Percentiles rank a stretch among this genome's conserved stretches.
Evolutionary conservation across 139 green algal genomes (phyloP).

Genomic region (Coccomyxa sp.): DNA sequence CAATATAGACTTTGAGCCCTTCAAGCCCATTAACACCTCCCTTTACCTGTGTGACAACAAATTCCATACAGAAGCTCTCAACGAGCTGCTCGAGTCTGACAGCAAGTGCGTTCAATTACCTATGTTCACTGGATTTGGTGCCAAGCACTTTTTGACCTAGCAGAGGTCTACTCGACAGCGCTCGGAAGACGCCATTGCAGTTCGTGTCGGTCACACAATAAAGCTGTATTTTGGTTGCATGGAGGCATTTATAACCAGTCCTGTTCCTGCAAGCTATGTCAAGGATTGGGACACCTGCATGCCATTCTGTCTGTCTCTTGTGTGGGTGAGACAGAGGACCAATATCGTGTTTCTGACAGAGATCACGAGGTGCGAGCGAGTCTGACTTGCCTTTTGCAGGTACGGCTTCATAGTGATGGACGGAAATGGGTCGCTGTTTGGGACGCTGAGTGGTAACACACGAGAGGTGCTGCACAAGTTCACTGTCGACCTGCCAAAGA

Average conservation of each 20-base stretch:
- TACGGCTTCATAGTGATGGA: constrained; percentile 99
- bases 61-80: constrained; percentile 98
- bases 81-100: constrained; percentile 91
- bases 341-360: too few species aligned
- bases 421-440: constrained; percentile 94
- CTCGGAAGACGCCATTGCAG: too few species aligned
- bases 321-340: too few species aligned
- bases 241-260: too few species aligned
- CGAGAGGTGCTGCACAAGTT: constrained; percentile 97
- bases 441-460: constrained; percentile 94
- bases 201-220: too few species aligned
- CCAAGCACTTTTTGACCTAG: too few species aligned
- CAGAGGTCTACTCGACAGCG: too few species aligned
- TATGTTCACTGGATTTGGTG: neutral
- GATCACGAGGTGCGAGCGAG: too few species aligned
- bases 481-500: constrained; percentile 97
- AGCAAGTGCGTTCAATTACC: constrained; percentile 55
- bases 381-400: constrained; percentile 34
- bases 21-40: constrained; percentile 99
- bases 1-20: constrained; percentile 99
- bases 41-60: constrained; percentile 99
- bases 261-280: too few species aligned
- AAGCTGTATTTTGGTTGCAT: too few species aligned
- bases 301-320: too few species aligned
- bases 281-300: too few species aligned